A percentile compares a stretch with the other conserved stretches of the same genome.
These are phyloP conservation scores for Vairimorpha apis DNA, from an alignment of 371 early-diverging fungal genomes.

Conservation along the genomic window DNA sequence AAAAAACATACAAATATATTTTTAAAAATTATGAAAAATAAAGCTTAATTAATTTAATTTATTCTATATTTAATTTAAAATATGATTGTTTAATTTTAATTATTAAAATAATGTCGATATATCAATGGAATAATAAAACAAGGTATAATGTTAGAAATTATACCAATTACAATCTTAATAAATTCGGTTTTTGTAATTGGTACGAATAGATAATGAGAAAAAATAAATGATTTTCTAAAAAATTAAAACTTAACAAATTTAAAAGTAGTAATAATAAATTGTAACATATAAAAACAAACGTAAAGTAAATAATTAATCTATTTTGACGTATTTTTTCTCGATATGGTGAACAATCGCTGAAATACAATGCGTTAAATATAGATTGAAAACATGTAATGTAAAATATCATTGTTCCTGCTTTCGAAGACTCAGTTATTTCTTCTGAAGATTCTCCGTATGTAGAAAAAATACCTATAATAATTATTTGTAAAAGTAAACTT, in stretches of 20 bases:
- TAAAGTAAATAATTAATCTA: conserved; percentile 4
- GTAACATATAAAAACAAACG: not conserved
- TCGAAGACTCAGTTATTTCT: conserved; percentile 12
- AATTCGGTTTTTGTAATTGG: not conserved
- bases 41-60: not conserved
- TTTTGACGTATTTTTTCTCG: conserved; percentile 16
- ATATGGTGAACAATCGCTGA: conserved; percentile 28
- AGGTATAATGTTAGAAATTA: not conserved
- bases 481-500: conserved; percentile 9
- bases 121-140: not conserved
- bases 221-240: not conserved
- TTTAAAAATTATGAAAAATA: not conserved
- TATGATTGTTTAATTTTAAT: not conserved
- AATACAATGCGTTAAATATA: conserved; percentile 30
- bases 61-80: not conserved
- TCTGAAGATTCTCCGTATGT: conserved; percentile 1
- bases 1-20: too few species aligned
- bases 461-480: conserved; percentile 4
- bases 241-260: not conserved
- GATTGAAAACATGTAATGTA: conserved; percentile 15
- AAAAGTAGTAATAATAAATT: conserved; percentile 4
- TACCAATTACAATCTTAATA: not conserved
- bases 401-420: conserved; percentile 24
- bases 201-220: not conserved
- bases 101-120: not conserved